Evolutionary conservation across 2,329 filamentous ascomycete species (phyloP).

Genomic region (Pestalotiopsis sp.): DNA sequence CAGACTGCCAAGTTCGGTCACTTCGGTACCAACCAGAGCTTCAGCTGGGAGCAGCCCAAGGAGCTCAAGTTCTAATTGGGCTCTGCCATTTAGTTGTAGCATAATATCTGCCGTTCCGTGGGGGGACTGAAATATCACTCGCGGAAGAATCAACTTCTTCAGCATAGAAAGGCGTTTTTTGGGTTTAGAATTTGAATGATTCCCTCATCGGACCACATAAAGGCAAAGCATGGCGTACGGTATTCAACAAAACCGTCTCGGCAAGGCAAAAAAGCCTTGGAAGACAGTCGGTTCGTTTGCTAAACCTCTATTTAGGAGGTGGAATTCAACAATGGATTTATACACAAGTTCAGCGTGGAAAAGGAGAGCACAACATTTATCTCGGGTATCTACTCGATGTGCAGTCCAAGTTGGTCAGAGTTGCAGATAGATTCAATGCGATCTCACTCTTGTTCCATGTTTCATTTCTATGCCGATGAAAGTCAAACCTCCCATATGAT

Average conservation of each 20-base stretch:
- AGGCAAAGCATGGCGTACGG: constrained; percentile 40
- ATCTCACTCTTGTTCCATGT: neutral
- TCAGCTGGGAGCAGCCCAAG: constrained; percentile 99
- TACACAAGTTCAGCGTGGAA: neutral
- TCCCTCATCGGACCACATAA: constrained; percentile 40
- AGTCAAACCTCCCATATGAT: neutral
- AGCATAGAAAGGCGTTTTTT: constrained; percentile 40
- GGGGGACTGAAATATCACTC: constrained; percentile 1
- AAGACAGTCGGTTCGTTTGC: constrained; percentile 13
- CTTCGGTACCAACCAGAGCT: constrained; percentile 95
- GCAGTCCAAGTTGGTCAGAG: neutral
- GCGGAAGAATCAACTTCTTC: constrained; percentile 43
- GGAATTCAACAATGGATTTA: constrained; percentile 3
- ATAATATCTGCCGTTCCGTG: constrained; percentile 9
- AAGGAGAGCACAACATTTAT: neutral
- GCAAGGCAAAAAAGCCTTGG: constrained; percentile 16
- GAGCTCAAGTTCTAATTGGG: constrained; percentile 80
- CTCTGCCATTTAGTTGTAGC: constrained; percentile 16
- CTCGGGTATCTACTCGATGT: neutral
- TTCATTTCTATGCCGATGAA: neutral
- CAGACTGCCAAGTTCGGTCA: constrained; percentile 99
- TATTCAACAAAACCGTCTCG: constrained; percentile 35
- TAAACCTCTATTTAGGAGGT: constrained; percentile 2
- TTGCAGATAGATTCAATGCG: neutral
- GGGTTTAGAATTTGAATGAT: constrained; percentile 31